Evolutionary conservation across 176 grass and related monocot species (phyloP), one percentile per base, ranked within the genome.

Genomic region (Leersia perrieri): DNA sequence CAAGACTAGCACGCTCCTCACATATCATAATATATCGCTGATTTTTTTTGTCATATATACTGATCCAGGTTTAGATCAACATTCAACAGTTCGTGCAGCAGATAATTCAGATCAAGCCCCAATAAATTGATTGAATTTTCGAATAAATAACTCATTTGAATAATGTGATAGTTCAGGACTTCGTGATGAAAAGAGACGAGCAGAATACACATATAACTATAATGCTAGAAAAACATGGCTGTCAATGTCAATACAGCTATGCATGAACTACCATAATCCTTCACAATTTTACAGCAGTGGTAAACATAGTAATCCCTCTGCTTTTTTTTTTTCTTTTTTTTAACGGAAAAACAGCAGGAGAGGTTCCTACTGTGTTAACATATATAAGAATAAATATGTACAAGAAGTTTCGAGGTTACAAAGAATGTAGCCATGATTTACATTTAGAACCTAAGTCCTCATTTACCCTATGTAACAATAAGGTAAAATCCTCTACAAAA

Each of bases 61-160:
- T 69, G 28, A 72, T 15, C 11, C 57, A 79, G 11, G 63, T 47
- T 71, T 74, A 45, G 68, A 66, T 78, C 14, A 1, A 25, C 40
- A 67, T 64, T 86, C 11, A 57, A 69, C 1, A 40, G 23, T 26
- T 69, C 6, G 9, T 41, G 29, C 9, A 74, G 45, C 12, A 81
- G 75, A 83, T 61, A 73, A 18, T 27, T 82, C 2, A 65, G n/a
- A 74, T 66, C 47, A 38, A 60, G 68, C 30, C 25, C 3, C 61
- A 65, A 85, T 40, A 49, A 23, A 40, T 0, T 73, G 32, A 18
- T 31, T 57, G 29, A 18, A 68, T 61, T 68, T 47, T 61, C 74
- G 57, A 40, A 12, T 58, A 35, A 51, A 66, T n/a, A 80, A 67
- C 18, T 28, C 16, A 23, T 41, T 20, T 49, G 1, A 57, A 81